Conservation (phyloP, 2,329 filamentous ascomycete genomes). For the Phyllachora maydis region DNA sequence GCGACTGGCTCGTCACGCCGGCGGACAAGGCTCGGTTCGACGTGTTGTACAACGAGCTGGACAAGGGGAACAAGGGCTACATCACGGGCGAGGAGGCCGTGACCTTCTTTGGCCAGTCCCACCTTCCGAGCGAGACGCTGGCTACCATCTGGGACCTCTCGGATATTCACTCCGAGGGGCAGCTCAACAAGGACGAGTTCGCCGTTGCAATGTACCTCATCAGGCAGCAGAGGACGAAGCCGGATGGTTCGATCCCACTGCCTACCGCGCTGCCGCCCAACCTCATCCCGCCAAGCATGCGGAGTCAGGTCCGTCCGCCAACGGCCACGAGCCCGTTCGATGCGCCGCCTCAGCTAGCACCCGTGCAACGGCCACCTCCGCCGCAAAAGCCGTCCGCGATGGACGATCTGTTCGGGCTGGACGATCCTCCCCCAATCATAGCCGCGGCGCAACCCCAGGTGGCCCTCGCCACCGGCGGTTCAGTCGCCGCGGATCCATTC, state of each 20-base stretch:
- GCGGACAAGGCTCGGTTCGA: slow-evolving; percentile 81
- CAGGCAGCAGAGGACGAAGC: slow-evolving; percentile 62
- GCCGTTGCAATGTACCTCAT: slow-evolving; percentile 97
- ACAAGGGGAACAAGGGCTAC: slow-evolving; percentile 59
- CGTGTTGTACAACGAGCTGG: slow-evolving; percentile 63
- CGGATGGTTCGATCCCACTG: slow-evolving; percentile 36
- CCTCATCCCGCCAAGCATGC: slow-evolving; percentile 72
- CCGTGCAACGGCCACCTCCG: slow-evolving; percentile 15
- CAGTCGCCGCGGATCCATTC: slow-evolving; percentile 38
- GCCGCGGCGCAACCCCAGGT: slow-evolving; percentile 36
- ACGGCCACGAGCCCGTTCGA: slow-evolving; percentile 34
- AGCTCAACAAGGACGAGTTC: slow-evolving; percentile 75
- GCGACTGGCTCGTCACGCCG: slow-evolving; percentile 65
- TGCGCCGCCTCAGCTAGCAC: slow-evolving; percentile 16
- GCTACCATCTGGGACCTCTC: slow-evolving; percentile 96
- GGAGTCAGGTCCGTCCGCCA: slow-evolving; percentile 32
- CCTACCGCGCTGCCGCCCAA: slow-evolving; percentile 63
- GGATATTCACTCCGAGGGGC: slow-evolving; percentile 79
- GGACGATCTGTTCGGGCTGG: slow-evolving; percentile 85
- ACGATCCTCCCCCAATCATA: slow-evolving; percentile 35
- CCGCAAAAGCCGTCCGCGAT: slow-evolving; percentile 43
- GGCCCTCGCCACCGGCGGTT: slow-evolving; percentile 54
- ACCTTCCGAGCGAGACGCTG: slow-evolving; percentile 68
- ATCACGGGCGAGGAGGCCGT: slow-evolving; percentile 93
- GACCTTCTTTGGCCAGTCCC: slow-evolving; percentile 80